Evolutionary conservation across 1,284 basidiomycete genomes (phyloP), one percentile per base, ranked within the genome.

Genomic region (Chiua sp.): DNA sequence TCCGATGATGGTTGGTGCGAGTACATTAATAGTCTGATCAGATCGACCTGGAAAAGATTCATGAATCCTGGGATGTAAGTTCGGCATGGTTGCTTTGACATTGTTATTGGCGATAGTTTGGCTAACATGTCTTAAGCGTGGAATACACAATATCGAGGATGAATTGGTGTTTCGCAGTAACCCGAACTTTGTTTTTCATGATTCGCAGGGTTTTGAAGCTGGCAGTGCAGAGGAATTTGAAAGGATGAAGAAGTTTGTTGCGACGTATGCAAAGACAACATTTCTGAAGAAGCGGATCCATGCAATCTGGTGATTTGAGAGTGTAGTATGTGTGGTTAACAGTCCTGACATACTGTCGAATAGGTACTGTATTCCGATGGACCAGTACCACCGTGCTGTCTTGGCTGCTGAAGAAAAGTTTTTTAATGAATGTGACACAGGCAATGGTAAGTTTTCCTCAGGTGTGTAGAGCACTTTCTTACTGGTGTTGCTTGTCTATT

Each of bases 351-450:
- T 39, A 7, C 18, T 18, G 16, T 16, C 20, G n/a, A 7, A 26
- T 22, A 51, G 49, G 55, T 56, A 56, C n/a, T 51, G 48, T 28
- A 56, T 56, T 26, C 30, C 55, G 33, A 56, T 56, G 55, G 55
- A 56, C 42, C 23, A 56, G 26, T 30, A 33, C 18, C 33, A 51
- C 12, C 26, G 42, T 12, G 49, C 49, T 5, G 7, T 56, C 8
- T 13, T n/a, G 13, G 13, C 18, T 16, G 39, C 55, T 18, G 55
- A 56, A 20, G 55, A 56, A 28, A 56, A 18, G 30, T 56, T 56
- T 18, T 56, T 56, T 23, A 28, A 6, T 33, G 49, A 56, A 22
- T 56, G 55, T 51, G 23, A 56, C 33, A 30, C 49, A 18, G 42
- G 44, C 23, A 51, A 47, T 46, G n/a, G 55, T 46, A 28, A 55